A percentile compares a stretch with the other conserved stretches of the same genome.
These are phyloP conservation scores for Ligustrum vulgare DNA, from an alignment of 257 asterid species.

Conservation along the genomic window DNA sequence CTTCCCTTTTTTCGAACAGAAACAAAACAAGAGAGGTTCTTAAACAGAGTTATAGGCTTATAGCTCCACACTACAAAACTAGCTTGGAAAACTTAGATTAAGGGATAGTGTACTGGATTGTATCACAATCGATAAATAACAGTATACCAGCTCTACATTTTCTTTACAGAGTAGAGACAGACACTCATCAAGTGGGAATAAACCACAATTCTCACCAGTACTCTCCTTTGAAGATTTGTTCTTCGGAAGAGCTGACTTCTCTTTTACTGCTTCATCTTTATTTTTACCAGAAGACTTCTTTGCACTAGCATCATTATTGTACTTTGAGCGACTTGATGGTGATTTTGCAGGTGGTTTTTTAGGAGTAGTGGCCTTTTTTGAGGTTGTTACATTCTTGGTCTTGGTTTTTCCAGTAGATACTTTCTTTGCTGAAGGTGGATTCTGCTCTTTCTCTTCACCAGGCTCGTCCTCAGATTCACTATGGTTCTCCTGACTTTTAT, in stretches of 20 bases:
- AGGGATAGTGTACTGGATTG: background rate
- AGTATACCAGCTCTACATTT: background rate
- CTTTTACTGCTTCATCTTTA: conserved; percentile 50
- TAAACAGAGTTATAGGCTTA: conserved; percentile 5
- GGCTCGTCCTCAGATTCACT: conserved; percentile 49
- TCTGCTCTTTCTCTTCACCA: conserved; percentile 46
- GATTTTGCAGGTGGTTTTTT: conserved; percentile 59
- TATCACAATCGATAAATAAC: background rate
- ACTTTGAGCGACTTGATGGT: conserved; percentile 45
- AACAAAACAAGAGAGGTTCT: conserved; percentile 13
- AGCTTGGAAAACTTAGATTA: background rate
- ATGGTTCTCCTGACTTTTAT: conserved; percentile 57
- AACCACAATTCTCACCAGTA: conserved; percentile 48
- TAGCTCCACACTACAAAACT: background rate
- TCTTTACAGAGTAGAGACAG: background rate
- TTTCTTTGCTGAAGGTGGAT: conserved; percentile 52
- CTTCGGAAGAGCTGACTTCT: conserved; percentile 52
- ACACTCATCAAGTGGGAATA: conserved; percentile 4
- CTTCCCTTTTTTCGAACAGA: conserved; percentile 40
- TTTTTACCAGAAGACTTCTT: conserved; percentile 57
- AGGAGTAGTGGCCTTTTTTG: conserved; percentile 52
- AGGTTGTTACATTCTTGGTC: conserved; percentile 43
- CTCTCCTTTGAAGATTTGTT: conserved; percentile 52
- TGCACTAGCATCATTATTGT: conserved; percentile 38
- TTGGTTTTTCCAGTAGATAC: conserved; percentile 47